Conservation (phyloP, 148 eudicot genomes). For the Dianthus caryophyllus region DNA sequence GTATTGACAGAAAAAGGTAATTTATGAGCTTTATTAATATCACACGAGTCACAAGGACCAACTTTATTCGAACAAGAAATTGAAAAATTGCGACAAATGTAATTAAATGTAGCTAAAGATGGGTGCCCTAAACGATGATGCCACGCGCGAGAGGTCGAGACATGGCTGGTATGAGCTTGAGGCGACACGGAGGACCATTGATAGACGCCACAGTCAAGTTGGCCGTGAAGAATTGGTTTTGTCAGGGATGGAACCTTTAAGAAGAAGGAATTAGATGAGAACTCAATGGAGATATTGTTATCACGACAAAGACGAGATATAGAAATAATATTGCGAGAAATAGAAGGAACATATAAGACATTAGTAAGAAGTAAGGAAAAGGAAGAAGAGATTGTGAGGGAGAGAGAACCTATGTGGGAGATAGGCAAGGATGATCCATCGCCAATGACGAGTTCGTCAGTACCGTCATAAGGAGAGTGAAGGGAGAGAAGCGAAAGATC, state of each 20-base stretch:
- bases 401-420: background rate
- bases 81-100: background rate
- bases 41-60: background rate
- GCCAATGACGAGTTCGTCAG: background rate
- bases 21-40: slow-evolving; percentile 3
- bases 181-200: background rate
- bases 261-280: slow-evolving; percentile 10
- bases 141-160: background rate
- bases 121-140: slow-evolving; percentile 7
- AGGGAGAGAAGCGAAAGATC: background rate
- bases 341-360: too few relatives aligned
- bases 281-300: background rate
- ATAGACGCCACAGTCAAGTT: background rate
- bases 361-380: background rate
- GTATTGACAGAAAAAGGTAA: background rate
- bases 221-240: background rate
- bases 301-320: too few relatives aligned
- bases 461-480: background rate
- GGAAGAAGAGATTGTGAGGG: background rate
- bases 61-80: background rate
- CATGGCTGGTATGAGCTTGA: background rate
- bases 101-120: background rate
- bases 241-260: background rate
- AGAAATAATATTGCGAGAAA: too few relatives aligned
- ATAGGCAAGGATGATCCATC: background rate